Conservation (phyloP, 768 basidiomycete genomes). For the Leccinum aurantiacum region DNA sequence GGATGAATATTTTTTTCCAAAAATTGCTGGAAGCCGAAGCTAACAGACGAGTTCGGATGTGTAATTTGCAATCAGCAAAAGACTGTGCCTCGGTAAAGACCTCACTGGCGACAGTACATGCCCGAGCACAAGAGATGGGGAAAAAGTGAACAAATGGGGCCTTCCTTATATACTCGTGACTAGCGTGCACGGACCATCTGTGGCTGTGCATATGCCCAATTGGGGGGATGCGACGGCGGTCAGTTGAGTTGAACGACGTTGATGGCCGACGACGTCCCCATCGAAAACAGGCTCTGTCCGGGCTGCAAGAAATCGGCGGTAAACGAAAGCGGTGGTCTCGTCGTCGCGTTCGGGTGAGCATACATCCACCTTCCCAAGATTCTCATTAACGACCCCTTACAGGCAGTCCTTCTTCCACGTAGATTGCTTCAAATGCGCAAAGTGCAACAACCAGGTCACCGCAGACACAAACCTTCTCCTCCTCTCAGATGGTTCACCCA, state of each 20-base stretch:
- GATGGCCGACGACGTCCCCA: conserved; percentile 22
- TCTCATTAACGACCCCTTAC: conserved; percentile 4
- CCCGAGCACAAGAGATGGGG: conserved; percentile 90
- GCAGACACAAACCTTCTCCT: conserved; percentile 97
- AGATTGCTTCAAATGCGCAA: conserved; percentile 96
- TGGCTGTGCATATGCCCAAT: conserved; percentile 1
- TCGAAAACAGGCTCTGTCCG: conserved; percentile 69
- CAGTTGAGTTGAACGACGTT: neutral
- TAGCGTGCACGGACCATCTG: conserved; percentile 21
- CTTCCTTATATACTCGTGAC: conserved; percentile 12
- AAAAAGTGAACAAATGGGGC: conserved; percentile 10
- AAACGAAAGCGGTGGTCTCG: conserved; percentile 78
- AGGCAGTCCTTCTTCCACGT: conserved; percentile 95
- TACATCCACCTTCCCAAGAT: neutral
- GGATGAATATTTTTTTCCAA: conserved; percentile 50
- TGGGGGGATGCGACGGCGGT: neutral
- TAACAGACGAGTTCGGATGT: conserved; percentile 92
- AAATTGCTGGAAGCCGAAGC: conserved; percentile 91
- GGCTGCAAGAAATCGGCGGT: conserved; percentile 82
- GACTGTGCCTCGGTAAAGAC: conserved; percentile 94
- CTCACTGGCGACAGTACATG: conserved; percentile 95
- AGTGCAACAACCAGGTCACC: conserved; percentile 88
- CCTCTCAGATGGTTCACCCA: conserved; percentile 96
- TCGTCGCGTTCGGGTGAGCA: conserved; percentile 92
- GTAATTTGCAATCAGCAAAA: conserved; percentile 97